phyloP scores from a whole-genome alignment of 2,329 filamentous ascomycete genomes.

The Pestalotiopsis sp. region DNA sequence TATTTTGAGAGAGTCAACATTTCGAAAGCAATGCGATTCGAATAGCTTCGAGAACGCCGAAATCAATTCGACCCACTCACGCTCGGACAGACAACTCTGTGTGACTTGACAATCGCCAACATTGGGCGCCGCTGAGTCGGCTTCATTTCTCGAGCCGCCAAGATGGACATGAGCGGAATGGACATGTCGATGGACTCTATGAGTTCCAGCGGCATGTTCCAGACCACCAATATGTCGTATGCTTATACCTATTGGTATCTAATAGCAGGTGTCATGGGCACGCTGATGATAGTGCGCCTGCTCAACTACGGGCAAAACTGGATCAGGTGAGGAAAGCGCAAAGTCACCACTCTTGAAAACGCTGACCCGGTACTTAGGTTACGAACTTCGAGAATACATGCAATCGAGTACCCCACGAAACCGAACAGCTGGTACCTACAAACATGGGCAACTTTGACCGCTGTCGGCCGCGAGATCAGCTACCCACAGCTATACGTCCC shows the following conservation, averaged over 20 bases:
- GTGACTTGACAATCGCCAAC: background rate
- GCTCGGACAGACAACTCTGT: background rate
- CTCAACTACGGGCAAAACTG: slow-evolving; percentile 46
- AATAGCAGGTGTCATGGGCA: slow-evolving; percentile 49
- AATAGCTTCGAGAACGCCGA: background rate
- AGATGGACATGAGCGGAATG: slow-evolving; percentile 31
- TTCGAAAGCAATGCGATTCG: background rate
- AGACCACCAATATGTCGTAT: slow-evolving; percentile 49
- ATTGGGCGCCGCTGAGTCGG: background rate
- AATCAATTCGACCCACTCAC: background rate
- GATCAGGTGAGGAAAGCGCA: slow-evolving; percentile 39
- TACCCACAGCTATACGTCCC: slow-evolving; percentile 58
- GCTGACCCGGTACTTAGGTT: slow-evolving; percentile 38
- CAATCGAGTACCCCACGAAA: slow-evolving; percentile 52
- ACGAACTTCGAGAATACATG: slow-evolving; percentile 43
- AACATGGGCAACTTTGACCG: slow-evolving; percentile 61
- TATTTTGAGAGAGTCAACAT: background rate
- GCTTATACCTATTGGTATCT: slow-evolving; percentile 64
- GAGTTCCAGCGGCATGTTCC: slow-evolving; percentile 36
- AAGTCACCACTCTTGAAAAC: background rate
- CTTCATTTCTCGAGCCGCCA: slow-evolving; percentile 9
- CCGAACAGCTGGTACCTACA: slow-evolving; percentile 50
- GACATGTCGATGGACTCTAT: slow-evolving; percentile 5
- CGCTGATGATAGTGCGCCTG: slow-evolving; percentile 41
- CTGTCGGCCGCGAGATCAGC: slow-evolving; percentile 56